Conservation (phyloP, 1,284 basidiomycete genomes). For the Cryptococcus sp. region DNA sequence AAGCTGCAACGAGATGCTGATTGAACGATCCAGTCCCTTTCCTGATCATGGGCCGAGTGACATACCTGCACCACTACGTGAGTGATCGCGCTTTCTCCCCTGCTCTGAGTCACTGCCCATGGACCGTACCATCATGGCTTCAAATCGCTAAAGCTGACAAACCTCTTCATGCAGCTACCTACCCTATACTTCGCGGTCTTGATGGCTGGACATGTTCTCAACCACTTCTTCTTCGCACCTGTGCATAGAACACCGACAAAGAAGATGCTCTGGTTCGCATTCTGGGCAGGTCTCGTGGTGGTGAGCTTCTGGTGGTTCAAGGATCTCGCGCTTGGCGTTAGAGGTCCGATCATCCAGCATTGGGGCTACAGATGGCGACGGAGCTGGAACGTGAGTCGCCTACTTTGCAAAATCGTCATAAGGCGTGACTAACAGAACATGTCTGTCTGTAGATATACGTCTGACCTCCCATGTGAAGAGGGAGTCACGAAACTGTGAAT, state of each 20-base stretch:
- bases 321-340: conserved; percentile 82
- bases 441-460: no score
- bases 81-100: conserved; percentile 56
- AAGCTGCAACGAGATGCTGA: conserved; percentile 6
- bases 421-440: no score
- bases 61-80: conserved; percentile 55
- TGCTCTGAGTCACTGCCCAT: not conserved
- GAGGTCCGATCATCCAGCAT: conserved; percentile 76
- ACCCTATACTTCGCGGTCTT: conserved; percentile 94
- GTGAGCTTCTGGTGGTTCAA: conserved; percentile 92
- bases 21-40: conserved; percentile 69
- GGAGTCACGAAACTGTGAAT: no score
- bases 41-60: conserved; percentile 87
- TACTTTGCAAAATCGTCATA: not conserved
- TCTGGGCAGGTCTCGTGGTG: conserved; percentile 65
- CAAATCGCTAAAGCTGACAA: no score
- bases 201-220: conserved; percentile 85
- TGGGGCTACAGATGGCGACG: conserved; percentile 75
- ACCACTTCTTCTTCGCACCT: conserved; percentile 86
- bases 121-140: not conserved
- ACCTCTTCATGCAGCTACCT: conserved; percentile 64
- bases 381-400: conserved; percentile 46
- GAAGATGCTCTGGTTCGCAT: conserved; percentile 72
- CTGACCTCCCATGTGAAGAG: no score
- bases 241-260: conserved; percentile 62